phyloP scores from a whole-genome alignment of 192 early-diverging fungal genomes.

The Coemansia sp. region DNA sequence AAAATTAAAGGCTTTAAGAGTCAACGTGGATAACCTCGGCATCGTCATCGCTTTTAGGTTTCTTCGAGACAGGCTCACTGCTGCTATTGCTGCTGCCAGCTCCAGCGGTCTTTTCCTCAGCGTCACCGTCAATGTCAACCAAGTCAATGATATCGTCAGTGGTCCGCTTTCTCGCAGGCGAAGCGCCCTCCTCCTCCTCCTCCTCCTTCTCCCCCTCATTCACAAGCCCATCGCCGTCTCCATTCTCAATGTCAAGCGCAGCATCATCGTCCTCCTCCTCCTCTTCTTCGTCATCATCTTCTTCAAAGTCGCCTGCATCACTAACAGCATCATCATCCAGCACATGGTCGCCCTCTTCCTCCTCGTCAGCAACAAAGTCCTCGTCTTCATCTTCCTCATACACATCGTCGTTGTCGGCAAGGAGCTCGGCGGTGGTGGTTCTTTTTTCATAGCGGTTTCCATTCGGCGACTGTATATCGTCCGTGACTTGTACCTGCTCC shows the following conservation, averaged over 20 bases:
- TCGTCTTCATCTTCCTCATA: conserved; percentile 36
- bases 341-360: conserved; percentile 39
- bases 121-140: conserved; percentile 8
- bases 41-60: conserved; percentile 16
- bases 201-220: conserved; percentile 12
- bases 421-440: conserved; percentile 20
- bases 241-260: conserved; percentile 1
- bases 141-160: not conserved
- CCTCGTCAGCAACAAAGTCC: conserved; percentile 42
- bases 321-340: conserved; percentile 28
- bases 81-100: not conserved
- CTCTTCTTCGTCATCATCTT: conserved; percentile 4
- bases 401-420: conserved; percentile 14
- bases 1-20: not conserved
- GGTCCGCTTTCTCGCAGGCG: conserved; percentile 26
- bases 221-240: not conserved
- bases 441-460: not conserved
- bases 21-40: conserved; percentile 2
- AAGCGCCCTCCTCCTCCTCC: conserved; percentile 13
- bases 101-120: not conserved
- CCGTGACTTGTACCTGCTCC: not conserved
- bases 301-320: conserved; percentile 10
- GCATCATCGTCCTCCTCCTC: conserved; percentile 12
- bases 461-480: not conserved
- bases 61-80: conserved; percentile 22